A percentile compares a stretch with the other conserved stretches of the same genome.
These are phyloP conservation scores for Bombardia bombarda DNA, from an alignment of 495 filamentous ascomycete species.

Conservation along the genomic window DNA sequence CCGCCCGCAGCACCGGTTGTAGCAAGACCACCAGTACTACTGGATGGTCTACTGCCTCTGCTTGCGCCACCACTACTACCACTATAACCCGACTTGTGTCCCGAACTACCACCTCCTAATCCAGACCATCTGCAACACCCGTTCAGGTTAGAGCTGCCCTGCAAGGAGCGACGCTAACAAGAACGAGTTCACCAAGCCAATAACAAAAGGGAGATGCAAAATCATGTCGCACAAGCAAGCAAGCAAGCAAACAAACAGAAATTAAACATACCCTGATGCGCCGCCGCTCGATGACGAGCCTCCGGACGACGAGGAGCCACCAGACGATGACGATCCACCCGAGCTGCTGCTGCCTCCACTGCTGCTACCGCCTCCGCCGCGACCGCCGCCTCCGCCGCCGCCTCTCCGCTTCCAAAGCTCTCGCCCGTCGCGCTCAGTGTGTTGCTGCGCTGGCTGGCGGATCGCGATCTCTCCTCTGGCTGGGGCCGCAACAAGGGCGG, in stretches of 20 bases:
- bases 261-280: background rate
- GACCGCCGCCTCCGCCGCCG: conserved; percentile 43
- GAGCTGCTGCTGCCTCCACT: conserved; percentile 31
- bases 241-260: background rate
- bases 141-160: background rate
- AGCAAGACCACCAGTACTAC: background rate
- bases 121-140: too few relatives aligned
- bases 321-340: too few relatives aligned
- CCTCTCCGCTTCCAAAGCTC: conserved; percentile 52
- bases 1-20: background rate
- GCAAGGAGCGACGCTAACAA: too few relatives aligned
- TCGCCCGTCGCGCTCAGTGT: conserved; percentile 2
- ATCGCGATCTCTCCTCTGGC: conserved; percentile 10
- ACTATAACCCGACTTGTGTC: too few relatives aligned
- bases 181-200: background rate
- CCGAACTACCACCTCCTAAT: too few relatives aligned
- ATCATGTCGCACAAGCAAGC: background rate
- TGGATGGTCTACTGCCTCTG: too few relatives aligned
- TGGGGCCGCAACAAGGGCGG: conserved; percentile 6
- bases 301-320: background rate
- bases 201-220: background rate
- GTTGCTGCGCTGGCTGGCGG: conserved; percentile 15
- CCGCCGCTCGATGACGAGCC: background rate
- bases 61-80: too few relatives aligned
- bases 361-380: conserved; percentile 38